Evolutionary conservation across 2,329 filamentous ascomycete species (phyloP), one percentile per base, ranked within the genome.

Genomic region (Talaromyces sp.): DNA sequence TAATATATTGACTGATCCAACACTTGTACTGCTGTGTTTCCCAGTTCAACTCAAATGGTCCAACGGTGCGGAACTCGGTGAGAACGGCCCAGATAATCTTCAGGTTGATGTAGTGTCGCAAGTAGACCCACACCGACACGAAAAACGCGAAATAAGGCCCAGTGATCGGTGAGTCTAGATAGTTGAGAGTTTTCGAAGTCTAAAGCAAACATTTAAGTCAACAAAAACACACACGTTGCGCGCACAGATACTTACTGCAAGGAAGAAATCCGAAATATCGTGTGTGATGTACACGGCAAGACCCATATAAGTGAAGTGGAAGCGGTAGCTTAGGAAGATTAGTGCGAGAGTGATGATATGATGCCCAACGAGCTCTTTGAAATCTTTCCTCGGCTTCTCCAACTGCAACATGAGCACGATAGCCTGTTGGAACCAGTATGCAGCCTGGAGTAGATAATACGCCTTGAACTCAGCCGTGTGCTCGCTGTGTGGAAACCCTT

Each of bases 271-370:
- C 62, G 88, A 92, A 63, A 97, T 90, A 72, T 97, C 92, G 75
- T 96, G 91, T 10, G 92, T 96, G 63, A 94, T 91, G 76, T 96
- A 97, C 35, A 97, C 91, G 21, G 91, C 90, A 59, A 97, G 78
- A 27, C 92, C 92, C 73, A 97, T 95, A 77, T 96, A 93, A 21
- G 92, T 95, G 75, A 97, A 97, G 77, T 97, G 92, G 81, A 96
- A 97, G 63, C 91, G 87, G 78, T 97, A 97, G 79, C 90, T 94
- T 70, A 93, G 79, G 61, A 78, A 88, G 66, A 97, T 96, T 67
- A 97, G 83, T 21, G 87, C 80, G 62, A 97, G 79, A 21, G 91
- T 95, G 72, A 97, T 90, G 67, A 97, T 88, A 74, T 97, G 92
- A 74, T 97, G 92, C 58, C 88, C 86, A 56, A 96, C 90, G 58